Percentiles rank a stretch among this genome's conserved stretches.
Conservation (phyloP, 768 basidiomycete species). For the Asterophora lycoperdoides region DNA sequence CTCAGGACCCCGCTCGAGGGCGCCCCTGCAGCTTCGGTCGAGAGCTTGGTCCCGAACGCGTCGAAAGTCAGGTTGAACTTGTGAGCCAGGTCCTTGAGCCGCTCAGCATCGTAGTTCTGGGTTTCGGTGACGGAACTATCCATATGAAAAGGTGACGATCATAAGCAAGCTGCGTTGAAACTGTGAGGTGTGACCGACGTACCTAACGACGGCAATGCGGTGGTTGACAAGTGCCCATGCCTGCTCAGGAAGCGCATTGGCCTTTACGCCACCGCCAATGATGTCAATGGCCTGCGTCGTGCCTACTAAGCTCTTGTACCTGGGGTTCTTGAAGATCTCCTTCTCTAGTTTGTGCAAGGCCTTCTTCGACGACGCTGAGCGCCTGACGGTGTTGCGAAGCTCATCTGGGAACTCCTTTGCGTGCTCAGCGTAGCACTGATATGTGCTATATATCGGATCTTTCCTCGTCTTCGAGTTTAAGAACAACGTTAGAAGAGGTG, state of each 20-base stretch:
- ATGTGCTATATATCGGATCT: conserved; percentile 52
- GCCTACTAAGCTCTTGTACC: conserved; percentile 45
- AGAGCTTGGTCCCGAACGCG: conserved; percentile 48
- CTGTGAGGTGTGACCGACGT: conserved; percentile 8
- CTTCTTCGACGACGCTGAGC: conserved; percentile 43
- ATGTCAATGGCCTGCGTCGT: conserved; percentile 81
- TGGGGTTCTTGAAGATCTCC: conserved; percentile 35
- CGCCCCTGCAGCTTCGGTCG: conserved; percentile 18
- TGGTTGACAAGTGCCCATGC: conserved; percentile 70
- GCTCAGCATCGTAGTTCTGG: conserved; percentile 37
- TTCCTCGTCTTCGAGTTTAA: conserved; percentile 42
- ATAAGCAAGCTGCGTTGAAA: not conserved
- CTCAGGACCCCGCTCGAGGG: conserved; percentile 43
- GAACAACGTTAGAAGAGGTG: not conserved
- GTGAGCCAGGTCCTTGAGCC: conserved; percentile 44
- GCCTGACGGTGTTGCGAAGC: conserved; percentile 44
- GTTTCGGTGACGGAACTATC: conserved; percentile 27
- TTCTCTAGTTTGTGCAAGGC: conserved; percentile 50
- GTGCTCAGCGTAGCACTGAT: conserved; percentile 66
- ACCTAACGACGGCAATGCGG: conserved; percentile 62
- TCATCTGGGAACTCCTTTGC: conserved; percentile 47
- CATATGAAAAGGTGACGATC: too few species aligned
- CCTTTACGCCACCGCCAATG: conserved; percentile 63
- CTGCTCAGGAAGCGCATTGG: conserved; percentile 76
- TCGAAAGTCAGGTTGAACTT: conserved; percentile 55